Conservation (phyloP, 1,284 basidiomycete genomes). For the Cutaneotrichosporon mucoides region DNA sequence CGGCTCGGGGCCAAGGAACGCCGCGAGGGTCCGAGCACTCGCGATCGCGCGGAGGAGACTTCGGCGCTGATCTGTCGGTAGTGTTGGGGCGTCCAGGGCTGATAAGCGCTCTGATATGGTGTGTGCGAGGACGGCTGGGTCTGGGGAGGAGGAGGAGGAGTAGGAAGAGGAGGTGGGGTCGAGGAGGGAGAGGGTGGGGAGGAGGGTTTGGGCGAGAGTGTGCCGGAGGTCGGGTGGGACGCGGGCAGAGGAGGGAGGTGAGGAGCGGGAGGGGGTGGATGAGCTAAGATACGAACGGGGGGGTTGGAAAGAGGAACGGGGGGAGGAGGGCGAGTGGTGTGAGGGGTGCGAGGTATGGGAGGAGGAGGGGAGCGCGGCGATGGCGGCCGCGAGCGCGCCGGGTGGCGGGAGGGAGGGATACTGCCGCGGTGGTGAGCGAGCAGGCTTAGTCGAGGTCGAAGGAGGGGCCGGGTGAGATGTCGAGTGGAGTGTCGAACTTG, state of each 20-base stretch:
- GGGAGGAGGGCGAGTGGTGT: too few species aligned
- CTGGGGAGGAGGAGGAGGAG: too few species aligned
- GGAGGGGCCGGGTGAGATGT: background rate
- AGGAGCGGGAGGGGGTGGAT: too few species aligned
- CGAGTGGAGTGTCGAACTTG: too few species aligned
- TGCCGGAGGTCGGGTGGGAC: too few species aligned
- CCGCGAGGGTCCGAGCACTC: constrained; percentile 7
- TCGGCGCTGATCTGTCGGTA: background rate
- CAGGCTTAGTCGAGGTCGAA: background rate
- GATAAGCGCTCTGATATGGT: background rate
- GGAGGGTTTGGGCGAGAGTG: background rate
- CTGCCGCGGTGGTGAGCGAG: background rate
- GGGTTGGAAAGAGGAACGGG: too few species aligned
- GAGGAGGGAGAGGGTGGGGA: background rate
- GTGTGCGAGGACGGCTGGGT: background rate
- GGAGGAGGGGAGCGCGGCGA: background rate
- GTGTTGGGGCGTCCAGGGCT: background rate
- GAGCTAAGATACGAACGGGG: too few species aligned
- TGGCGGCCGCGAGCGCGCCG: background rate
- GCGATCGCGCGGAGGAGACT: constrained; percentile 3
- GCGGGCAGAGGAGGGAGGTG: too few species aligned
- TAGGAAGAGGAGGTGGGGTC: background rate
- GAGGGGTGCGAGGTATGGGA: background rate
- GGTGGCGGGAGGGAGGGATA: background rate
- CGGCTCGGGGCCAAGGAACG: background rate